These are phyloP conservation scores for Talaromyces sp. DNA, from an alignment of 2,329 filamentous ascomycete species.

Conservation along the genomic window DNA sequence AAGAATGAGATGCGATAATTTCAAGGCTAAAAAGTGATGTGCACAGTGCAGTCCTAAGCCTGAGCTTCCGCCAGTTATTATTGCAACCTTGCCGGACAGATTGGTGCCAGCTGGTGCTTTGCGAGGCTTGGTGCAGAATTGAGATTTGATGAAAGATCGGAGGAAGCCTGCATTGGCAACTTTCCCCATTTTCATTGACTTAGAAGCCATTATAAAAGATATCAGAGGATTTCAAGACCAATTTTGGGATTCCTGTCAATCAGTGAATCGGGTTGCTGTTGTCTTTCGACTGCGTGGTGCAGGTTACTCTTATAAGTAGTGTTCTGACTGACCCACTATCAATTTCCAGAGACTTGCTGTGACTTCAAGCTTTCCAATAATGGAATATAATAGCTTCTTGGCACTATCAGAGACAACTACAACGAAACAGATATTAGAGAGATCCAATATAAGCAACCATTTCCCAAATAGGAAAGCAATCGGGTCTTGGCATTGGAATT, in stretches of 20 bases:
- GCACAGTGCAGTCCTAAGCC: conserved; percentile 44
- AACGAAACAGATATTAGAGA: too few relatives aligned
- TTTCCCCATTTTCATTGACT: conserved; percentile 1
- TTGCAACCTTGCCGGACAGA: conserved; percentile 23
- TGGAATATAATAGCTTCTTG: conserved; percentile 1
- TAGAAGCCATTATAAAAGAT: background rate
- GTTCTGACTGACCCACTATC: too few relatives aligned
- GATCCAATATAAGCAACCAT: background rate
- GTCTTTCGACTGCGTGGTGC: too few relatives aligned
- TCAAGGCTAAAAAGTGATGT: conserved; percentile 31
- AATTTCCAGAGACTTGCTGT: too few relatives aligned
- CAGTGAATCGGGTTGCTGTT: background rate
- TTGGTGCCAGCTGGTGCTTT: background rate
- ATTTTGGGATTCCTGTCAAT: background rate
- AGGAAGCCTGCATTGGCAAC: background rate
- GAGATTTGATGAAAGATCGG: conserved; percentile 2
- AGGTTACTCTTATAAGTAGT: too few relatives aligned
- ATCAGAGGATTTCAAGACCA: background rate
- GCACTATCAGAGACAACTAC: background rate
- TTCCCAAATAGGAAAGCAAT: background rate
- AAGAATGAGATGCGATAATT: conserved; percentile 40
- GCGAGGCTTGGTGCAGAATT: conserved; percentile 1
- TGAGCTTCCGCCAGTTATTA: conserved; percentile 45
- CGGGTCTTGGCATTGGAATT: background rate
- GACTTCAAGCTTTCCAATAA: background rate